Evolutionary conservation across 371 early-diverging fungal genomes (phyloP), one percentile per base, ranked within the genome.

Genomic region (Syncephalastrum contaminatum): DNA sequence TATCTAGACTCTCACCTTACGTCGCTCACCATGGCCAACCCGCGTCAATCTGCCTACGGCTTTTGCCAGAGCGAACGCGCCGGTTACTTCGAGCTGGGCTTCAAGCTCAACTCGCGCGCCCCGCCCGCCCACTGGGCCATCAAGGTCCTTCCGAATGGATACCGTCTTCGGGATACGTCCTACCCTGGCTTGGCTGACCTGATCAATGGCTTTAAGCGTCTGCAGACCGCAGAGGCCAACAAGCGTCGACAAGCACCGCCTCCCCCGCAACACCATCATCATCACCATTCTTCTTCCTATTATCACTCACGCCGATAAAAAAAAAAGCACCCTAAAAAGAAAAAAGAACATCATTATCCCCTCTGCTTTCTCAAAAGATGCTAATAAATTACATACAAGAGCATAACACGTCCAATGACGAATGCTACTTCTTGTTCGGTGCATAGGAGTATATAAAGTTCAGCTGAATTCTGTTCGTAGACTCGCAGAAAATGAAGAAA

Each of bases 171-270:
- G 18, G 78, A 78, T 14, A 76, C 77, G 4, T 59, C 75, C 10
- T 87, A 86, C 56, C 80, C 86, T 22, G 73, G 72, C 54, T 77
- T 87, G 13, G 70, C 60, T 40, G 81, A 75, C 20, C 60, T 89
- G 46, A 85, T 88, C 27, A 84, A 85, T 56, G 89, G 88, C 3
- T 88, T 89, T 63, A 89, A 89, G 45, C 66, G 68, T 39, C 39
- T 67, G 21, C 68, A 67, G 46, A 48, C 57, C 19, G 54, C 55
- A 13, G 58, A 67, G 21, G 60, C 63, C 14, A 56, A 56, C 19
- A 51, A 58, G 47, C 55, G 57, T 46, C 57, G 50, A 41, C 52
- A 55, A 16, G 36, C 36, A 6, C 36, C 36, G 36, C 36, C 36
- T 8, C 36, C 36, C 12, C 36, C 36, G 36, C 36, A 30, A 30